Evolutionary conservation across 2,329 filamentous ascomycete genomes (phyloP), one percentile per base, ranked within the genome.

Genomic region (Pseudogymnoascus sp.): DNA sequence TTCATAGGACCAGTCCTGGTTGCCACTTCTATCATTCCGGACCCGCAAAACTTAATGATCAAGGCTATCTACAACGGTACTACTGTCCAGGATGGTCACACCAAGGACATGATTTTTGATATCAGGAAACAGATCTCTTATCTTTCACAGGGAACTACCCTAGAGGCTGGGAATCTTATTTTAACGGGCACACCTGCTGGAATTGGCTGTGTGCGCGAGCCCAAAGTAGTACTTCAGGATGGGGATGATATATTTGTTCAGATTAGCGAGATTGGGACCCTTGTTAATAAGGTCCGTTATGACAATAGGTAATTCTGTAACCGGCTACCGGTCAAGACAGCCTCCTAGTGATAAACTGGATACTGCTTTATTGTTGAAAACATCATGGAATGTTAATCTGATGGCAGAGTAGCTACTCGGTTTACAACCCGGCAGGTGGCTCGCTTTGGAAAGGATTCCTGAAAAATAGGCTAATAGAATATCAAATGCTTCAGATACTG

Each of bases 31-130:
- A 63, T 77, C 76, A 2, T 73, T 72, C 62, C 73, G 79, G 7
- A 78, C 79, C 65, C 77, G 77, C 36, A 52, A 19, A 16, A n/a
- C n/a, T 38, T 60, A 8, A 25, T 16, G 14, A 60, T 60, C 16
- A 23, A 28, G 58, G 49, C 74, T 5, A 74, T 71, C 36, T 76
- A 74, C 69, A 77, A 75, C 36, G 75, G 73, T 19, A 69, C 67
- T 7, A 72, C 75, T 28, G 68, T 79, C 67, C 82, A 84, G 71
- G 75, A 74, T 60, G 77, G 75, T 16, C 78, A 74, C 0, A 81
- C 78, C 4, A 75, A 76, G 69, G 79, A 82, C 70, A 65, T 77
- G 66, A 74, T 74, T 64, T 82, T 82, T 67, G 74, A 74, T 45
- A 75, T 80, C 7, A 76, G 75, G 1, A 72, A 76, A 64, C 73